phyloP scores from a whole-genome alignment of 306 rosid genomes.

The Quercus aquifolioides region DNA sequence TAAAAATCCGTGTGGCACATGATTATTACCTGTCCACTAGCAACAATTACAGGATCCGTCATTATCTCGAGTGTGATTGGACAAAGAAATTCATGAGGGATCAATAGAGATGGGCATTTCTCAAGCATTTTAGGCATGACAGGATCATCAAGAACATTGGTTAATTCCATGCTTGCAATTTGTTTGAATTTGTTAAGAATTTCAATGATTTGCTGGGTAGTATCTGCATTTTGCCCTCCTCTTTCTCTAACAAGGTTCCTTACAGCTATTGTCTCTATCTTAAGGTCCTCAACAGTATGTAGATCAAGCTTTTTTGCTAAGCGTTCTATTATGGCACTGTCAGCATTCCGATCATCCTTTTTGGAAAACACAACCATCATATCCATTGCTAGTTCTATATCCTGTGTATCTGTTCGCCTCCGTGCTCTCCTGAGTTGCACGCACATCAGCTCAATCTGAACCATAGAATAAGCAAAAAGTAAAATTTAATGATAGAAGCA shows the following conservation, averaged over 20 bases:
- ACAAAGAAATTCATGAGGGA: constrained; percentile 89
- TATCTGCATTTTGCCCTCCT: constrained; percentile 52
- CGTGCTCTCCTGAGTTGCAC: constrained; percentile 69
- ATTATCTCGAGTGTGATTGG: constrained; percentile 85
- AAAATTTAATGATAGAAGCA: neutral
- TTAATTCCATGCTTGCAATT: constrained; percentile 58
- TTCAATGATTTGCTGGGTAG: constrained; percentile 45
- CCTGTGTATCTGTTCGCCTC: constrained; percentile 75
- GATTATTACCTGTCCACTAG: constrained; percentile 77
- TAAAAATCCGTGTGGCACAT: neutral
- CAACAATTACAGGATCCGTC: constrained; percentile 86
- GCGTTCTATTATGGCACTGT: constrained; percentile 67
- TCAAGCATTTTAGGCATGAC: constrained; percentile 35
- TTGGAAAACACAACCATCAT: constrained; percentile 77
- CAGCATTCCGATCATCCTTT: constrained; percentile 55
- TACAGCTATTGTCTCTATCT: constrained; percentile 60
- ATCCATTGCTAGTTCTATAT: constrained; percentile 94
- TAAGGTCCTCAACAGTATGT: constrained; percentile 56
- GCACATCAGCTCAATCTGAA: constrained; percentile 82
- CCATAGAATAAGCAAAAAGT: constrained; percentile 6
- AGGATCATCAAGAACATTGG: constrained; percentile 41
- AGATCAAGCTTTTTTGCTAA: constrained; percentile 72
- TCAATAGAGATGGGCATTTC: constrained; percentile 50
- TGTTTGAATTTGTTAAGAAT: constrained; percentile 60
- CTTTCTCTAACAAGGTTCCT: constrained; percentile 51